Evolutionary conservation across 768 basidiomycete species (phyloP), one percentile per base, ranked within the genome.

Genomic region (Pholiota molesta): DNA sequence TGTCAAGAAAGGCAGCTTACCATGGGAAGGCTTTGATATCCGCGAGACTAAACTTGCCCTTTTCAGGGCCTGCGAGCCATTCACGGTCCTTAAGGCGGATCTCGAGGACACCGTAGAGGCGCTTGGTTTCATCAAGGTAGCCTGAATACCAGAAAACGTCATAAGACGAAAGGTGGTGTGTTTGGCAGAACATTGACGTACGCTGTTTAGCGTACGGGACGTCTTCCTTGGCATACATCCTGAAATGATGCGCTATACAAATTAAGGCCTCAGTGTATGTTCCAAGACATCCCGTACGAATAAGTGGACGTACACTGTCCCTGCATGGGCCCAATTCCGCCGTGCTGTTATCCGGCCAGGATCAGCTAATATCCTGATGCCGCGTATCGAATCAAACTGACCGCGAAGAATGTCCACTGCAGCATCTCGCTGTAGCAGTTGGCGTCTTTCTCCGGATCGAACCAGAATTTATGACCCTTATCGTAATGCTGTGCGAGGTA

Each of bases 371-470:
- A 31, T 31, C 31, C 6, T 31, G 9, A 31, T 7, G 9, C 31
- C 31, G 5, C 40, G 8, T 14, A n/a, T 6, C 5, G 39, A 19
- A 23, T 19, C 37, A 21, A 17, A 65, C 69, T 57, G 61, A 88
- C 88, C 14, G 86, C 82, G 65, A 94, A 95, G 78, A 94, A 92
- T 54, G 94, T 86, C 94, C 93, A 95, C 69, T 92, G 91, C 23
- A 92, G 67, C 76, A 85, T 81, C 74, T 90, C 87, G 68, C 85
- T 89, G 68, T 88, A 86, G 26, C 86, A 79, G 52, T 90, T 79
- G 6, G 84, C 79, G 6, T 83, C 74, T 11, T 67, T 76, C 17
- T 65, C 71, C 5, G 79, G 76, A 66, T 88, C 80, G 73, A 89
- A 93, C 65, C 76, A 82, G 66, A 95, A 89, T 67, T 84, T 79